Evolutionary conservation across 441 rosid species (phyloP), one percentile per base, ranked within the genome.

Genomic region (Brassica balearica): DNA sequence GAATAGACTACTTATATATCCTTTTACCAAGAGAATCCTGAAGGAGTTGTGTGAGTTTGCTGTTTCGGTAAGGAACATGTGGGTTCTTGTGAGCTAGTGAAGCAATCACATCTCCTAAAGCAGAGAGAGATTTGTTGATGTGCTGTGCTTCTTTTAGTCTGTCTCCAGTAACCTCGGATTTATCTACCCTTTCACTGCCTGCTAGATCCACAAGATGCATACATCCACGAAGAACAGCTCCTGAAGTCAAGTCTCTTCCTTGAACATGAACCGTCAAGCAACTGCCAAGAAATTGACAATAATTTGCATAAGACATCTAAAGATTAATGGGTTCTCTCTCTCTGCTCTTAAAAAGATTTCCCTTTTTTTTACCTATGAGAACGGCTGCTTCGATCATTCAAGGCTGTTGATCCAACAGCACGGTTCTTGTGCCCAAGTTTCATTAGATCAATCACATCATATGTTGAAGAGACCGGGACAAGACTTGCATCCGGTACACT

Each of bases 131-230:
- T 82, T 17, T 90, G 73, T 93, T 93, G 38, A 93, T 93, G 62
- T 93, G 95, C 17, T 91, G 95, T 62, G 97, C 97, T 82, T 93
- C 97, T 83, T 91, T 93, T 65, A 93, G 80, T 68, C 96, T 85
- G 76, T 91, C 97, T 75, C 97, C 97, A n/a, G 91, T 91, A 51
- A 74, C 97, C 78, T 93, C 93, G 12, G 98, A 93, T 84, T 93
- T 93, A 79, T 91, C 90, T 36, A 93, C 95, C 75, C 98, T 87
- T 80, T 93, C 97, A 81, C 98, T 93, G 22, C 98, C 98, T 1
- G 98, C 97, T 80, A 93, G 84, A 83, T 93, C 98, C 82, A 93
- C 98, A 68, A 93, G 85, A 81, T 93, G 94, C 97, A 93, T 91
- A 66, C 97, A 91, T 48, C 95, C 98, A 29, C 91, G 95, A 34